Percentiles rank a stretch among this genome's conserved stretches.
Evolutionary conservation across 345 rosid species (phyloP).

Genomic region (Erysimum cheiranthoides): DNA sequence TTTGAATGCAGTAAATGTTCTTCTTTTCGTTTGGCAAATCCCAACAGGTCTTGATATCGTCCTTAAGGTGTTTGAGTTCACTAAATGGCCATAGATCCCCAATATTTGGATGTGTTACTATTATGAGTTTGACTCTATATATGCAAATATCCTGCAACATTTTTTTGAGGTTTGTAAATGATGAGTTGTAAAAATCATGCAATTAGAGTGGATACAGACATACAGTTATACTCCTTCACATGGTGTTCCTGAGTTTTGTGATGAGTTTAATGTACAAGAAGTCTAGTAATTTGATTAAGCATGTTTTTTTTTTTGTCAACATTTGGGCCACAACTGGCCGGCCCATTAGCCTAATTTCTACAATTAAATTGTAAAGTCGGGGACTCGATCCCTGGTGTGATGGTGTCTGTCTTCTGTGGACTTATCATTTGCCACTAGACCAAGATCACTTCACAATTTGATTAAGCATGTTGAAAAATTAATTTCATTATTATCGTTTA

Average conservation of each 20-base stretch:
- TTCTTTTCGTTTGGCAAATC: slow-evolving; percentile 78
- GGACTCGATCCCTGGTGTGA: no score
- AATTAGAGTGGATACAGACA: neutral
- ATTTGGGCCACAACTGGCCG: no score
- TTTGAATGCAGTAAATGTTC: slow-evolving; percentile 68
- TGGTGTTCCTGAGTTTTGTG: slow-evolving; percentile 1
- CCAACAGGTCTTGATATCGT: slow-evolving; percentile 90
- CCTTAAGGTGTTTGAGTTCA: slow-evolving; percentile 79
- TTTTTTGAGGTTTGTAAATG: slow-evolving; percentile 23
- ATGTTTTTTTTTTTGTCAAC: no score
- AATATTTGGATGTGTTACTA: neutral
- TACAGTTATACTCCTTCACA: neutral
- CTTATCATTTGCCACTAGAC: no score
- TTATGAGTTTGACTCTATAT: slow-evolving; percentile 1
- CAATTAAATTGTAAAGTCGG: no score
- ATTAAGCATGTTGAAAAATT: neutral
- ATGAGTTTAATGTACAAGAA: slow-evolving; percentile 1
- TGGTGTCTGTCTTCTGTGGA: no score
- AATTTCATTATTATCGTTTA: neutral
- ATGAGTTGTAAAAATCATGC: slow-evolving; percentile 20
- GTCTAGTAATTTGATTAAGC: neutral
- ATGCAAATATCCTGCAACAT: neutral
- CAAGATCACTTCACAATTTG: no score
- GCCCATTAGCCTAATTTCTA: no score
- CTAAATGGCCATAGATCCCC: slow-evolving; percentile 71